A percentile compares a stretch with the other conserved stretches of the same genome.
Evolutionary conservation across 768 basidiomycete genomes (phyloP).

Genomic region (Naganishia kalamii): DNA sequence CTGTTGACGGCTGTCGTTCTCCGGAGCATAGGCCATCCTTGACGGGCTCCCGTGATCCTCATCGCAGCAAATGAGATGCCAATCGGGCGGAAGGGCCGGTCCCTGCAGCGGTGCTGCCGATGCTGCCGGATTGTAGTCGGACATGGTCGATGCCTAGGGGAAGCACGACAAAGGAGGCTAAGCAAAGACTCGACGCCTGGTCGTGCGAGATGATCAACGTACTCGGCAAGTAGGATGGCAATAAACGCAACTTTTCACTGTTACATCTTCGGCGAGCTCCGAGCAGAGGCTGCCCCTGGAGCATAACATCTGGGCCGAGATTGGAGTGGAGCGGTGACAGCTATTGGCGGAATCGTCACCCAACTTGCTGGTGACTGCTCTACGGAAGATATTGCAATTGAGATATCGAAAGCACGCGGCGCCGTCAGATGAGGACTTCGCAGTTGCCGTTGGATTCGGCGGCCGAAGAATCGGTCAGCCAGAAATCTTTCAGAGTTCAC

Average conservation of each 20-base stretch:
- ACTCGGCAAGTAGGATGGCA: conserved; percentile 13
- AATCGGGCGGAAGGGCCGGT: conserved; percentile 7
- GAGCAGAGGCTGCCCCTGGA: background rate
- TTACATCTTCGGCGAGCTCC: conserved; percentile 4
- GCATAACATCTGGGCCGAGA: conserved; percentile 2
- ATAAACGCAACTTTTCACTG: background rate
- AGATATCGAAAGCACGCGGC: background rate
- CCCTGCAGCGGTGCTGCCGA: background rate
- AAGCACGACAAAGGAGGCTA: background rate
- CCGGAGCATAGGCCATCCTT: background rate
- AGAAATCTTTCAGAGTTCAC: too few relatives aligned
- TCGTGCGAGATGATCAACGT: background rate
- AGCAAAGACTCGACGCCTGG: background rate
- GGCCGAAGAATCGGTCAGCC: background rate
- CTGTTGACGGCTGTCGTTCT: background rate
- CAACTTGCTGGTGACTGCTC: conserved; percentile 7
- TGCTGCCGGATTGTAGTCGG: background rate
- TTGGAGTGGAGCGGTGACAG: background rate
- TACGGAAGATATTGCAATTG: background rate
- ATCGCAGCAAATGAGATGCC: conserved; percentile 23
- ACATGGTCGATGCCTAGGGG: background rate
- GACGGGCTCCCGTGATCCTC: conserved; percentile 21
- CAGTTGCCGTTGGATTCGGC: background rate
- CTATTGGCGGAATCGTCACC: background rate
- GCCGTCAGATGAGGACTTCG: conserved; percentile 2